Evolutionary conservation across 257 asterid genomes (phyloP), one percentile per base, ranked within the genome.

Genomic region (Petunia secreta): DNA sequence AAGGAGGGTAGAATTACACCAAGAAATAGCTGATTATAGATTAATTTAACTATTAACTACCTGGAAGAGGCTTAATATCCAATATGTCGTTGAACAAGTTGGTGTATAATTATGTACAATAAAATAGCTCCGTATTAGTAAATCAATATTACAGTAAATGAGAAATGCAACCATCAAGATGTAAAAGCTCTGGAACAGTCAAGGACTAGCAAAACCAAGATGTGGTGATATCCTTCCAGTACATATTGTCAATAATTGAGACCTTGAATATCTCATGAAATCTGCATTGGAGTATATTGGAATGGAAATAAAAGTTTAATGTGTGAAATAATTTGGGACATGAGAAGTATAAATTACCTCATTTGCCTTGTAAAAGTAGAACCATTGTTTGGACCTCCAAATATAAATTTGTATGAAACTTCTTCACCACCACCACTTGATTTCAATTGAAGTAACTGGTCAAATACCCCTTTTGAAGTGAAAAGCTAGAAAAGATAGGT

Each of bases 31-130:
- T 75, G 37, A 10, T 5, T 43, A 34, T 75, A 57, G 36, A 37
- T 55, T 39, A 13, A 75, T 48, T 13, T 55, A 53, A 75, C n/a
- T 53, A 39, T 37, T 39, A 53, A 11, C 64, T 84, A 90, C 94
- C 92, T 90, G 94, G 65, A 86, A 52, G 52, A 87, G 78, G 77
- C 86, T 90, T 54, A 87, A 79, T 25, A 75, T 64, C 94, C 94
- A 90, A 81, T 87, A 90, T 54, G 83, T 69, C 10, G 79, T 74
- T 37, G 94, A 90, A 57, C 92, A 90, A 57, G 86, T 81, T 68
- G 88, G 6, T 25, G 91, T 75, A 55, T 82, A 85, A 38, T 86
- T 89, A 91, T 90, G 89, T 41, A 75, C 41, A 48, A 63, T 62
- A 71, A 50, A n/a, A n/a, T 67, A 81, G 41, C 10, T 66, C 53